These are phyloP conservation scores for Articulospora tetracladia DNA, from an alignment of 495 filamentous ascomycete genomes.

Conservation along the genomic window DNA sequence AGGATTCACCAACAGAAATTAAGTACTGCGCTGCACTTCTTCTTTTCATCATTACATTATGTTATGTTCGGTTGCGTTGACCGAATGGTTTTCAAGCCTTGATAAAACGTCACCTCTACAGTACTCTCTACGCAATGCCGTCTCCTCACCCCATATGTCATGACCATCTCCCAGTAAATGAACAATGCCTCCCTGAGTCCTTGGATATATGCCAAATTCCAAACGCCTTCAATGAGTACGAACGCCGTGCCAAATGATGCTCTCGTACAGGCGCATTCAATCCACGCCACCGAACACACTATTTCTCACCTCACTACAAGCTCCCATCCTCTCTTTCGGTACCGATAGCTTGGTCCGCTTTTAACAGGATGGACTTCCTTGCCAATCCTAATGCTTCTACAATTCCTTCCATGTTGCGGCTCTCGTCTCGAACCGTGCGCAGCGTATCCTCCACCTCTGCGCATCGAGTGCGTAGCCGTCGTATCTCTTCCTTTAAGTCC, in stretches of 20 bases:
- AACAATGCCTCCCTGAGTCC: background rate
- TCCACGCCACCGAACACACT: background rate
- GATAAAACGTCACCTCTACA: background rate
- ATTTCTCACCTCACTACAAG: background rate
- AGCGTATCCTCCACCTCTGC: conserved; percentile 17
- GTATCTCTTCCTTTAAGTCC: conserved; percentile 19
- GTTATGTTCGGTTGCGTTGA: background rate
- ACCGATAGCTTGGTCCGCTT: conserved; percentile 13
- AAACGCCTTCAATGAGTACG: background rate
- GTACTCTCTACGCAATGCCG: background rate
- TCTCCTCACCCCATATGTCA: no score
- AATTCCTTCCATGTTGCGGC: conserved; percentile 19
- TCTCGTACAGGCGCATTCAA: background rate
- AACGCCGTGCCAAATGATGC: background rate
- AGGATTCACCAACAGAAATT: background rate
- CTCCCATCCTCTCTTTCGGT: background rate
- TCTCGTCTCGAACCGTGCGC: conserved; percentile 17
- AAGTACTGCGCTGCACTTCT: background rate
- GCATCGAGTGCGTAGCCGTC: conserved; percentile 17
- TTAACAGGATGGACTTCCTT: conserved; percentile 14
- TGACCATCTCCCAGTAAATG: background rate
- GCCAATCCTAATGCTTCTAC: conserved; percentile 13
- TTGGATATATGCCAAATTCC: background rate
- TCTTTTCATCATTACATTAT: conserved; percentile 1
- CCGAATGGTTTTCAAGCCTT: background rate